A percentile compares a stretch with the other conserved stretches of the same genome.
Conservation (phyloP, 176 grass and related monocot species). For the Hordeum marinum region DNA sequence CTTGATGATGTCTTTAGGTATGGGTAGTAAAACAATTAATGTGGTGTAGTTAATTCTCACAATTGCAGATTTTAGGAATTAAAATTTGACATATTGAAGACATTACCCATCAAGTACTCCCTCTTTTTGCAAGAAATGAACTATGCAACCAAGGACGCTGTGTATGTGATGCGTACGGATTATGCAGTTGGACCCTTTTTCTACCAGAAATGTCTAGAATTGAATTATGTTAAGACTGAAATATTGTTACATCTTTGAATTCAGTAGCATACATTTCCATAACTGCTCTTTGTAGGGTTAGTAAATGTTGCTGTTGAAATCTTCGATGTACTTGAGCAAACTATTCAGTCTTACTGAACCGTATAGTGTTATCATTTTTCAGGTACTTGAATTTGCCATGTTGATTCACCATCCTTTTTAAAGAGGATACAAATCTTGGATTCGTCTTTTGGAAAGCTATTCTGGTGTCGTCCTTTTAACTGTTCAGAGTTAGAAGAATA, state of each 20-base stretch:
- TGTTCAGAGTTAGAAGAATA: slow-evolving; percentile 19
- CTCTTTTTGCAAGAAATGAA: not conserved
- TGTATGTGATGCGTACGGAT: not conserved
- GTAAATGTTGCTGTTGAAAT: not conserved
- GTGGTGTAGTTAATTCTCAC: not conserved
- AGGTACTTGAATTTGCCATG: slow-evolving; percentile 53
- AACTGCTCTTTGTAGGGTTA: not conserved
- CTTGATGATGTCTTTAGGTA: not conserved
- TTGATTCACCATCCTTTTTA: slow-evolving; percentile 45
- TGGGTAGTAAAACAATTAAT: not conserved
- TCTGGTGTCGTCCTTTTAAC: slow-evolving; percentile 22
- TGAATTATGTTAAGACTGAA: not conserved
- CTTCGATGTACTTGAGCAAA: not conserved
- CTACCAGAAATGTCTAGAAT: not conserved
- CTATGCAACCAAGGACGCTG: not conserved
- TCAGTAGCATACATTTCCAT: not conserved
- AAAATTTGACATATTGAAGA: not conserved
- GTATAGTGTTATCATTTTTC: not conserved
- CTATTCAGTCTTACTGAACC: not conserved
- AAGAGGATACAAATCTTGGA: slow-evolving; percentile 36
- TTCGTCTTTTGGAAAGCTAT: slow-evolving; percentile 32
- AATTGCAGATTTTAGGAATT: not conserved
- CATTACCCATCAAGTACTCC: not conserved
- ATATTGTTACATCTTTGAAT: not conserved
- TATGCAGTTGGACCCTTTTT: not conserved